phyloP scores from a whole-genome alignment of 2,329 filamentous ascomycete species.

The Botrytis cinerea region DNA sequence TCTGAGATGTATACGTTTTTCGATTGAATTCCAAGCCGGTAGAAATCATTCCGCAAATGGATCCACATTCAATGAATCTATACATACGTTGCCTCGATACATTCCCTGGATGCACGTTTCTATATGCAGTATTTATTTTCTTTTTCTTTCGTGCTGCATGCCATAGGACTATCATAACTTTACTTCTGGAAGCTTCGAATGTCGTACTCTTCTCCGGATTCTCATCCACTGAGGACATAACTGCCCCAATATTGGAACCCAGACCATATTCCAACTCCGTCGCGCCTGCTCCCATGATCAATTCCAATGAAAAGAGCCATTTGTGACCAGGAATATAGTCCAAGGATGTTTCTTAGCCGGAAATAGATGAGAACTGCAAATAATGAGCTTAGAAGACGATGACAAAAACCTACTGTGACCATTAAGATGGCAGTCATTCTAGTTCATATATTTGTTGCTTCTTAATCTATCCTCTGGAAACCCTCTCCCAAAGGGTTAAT shows the following conservation, averaged over 20 bases:
- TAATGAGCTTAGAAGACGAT: not conserved
- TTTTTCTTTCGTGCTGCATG: not conserved
- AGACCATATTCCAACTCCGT: not conserved
- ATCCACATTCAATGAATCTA: not conserved
- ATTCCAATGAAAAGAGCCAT: not conserved
- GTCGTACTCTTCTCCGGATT: not conserved
- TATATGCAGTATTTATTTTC: not conserved
- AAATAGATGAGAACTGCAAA: not conserved
- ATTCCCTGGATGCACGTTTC: not conserved
- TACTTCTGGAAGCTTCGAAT: not conserved
- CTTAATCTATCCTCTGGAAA: too few relatives aligned
- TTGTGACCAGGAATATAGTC: not conserved
- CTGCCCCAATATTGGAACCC: not conserved
- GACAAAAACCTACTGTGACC: not conserved
- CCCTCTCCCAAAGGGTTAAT: not conserved
- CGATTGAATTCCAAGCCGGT: not conserved
- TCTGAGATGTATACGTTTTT: constrained; percentile 6
- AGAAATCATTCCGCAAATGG: not conserved
- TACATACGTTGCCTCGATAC: not conserved
- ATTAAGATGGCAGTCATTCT: not conserved
- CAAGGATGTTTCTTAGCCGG: not conserved
- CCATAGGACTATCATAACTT: not conserved
- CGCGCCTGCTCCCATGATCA: not conserved
- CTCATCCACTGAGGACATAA: not conserved
- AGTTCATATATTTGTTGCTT: not conserved